Evolutionary conservation across 345 rosid genomes (phyloP).

Genomic region (Brassica rapa): DNA sequence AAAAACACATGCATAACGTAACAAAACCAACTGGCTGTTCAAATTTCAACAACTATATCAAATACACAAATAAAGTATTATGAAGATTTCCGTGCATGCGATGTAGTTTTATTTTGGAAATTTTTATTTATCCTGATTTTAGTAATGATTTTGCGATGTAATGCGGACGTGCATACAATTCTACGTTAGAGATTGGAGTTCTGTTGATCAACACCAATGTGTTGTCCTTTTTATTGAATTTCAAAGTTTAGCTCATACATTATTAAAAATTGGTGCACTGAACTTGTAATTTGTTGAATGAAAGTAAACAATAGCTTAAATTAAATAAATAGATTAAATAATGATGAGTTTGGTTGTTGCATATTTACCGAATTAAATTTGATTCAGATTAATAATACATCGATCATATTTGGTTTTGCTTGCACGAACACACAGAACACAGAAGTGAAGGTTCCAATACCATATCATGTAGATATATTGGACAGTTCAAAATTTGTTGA

Average conservation of each 20-base stretch:
- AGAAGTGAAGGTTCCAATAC: background rate
- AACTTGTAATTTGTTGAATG: background rate
- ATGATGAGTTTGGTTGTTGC: background rate
- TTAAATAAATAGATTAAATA: background rate
- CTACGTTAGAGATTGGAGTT: background rate
- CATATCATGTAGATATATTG: conserved; percentile 1
- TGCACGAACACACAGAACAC: background rate
- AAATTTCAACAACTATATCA: conserved; percentile 38
- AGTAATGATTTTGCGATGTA: conserved; percentile 15
- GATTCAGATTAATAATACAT: background rate
- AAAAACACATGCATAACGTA: conserved; percentile 36
- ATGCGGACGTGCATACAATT: conserved; percentile 21
- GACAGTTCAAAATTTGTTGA: background rate
- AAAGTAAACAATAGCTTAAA: background rate
- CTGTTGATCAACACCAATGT: background rate
- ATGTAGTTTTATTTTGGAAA: background rate
- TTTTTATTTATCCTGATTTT: conserved; percentile 11
- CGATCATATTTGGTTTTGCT: background rate
- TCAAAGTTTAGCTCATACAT: background rate
- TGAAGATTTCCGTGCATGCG: conserved; percentile 26
- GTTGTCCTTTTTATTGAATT: background rate
- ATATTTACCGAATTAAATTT: background rate
- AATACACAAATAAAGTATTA: conserved; percentile 14
- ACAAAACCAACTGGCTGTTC: conserved; percentile 34
- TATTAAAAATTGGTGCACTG: background rate